Percentiles rank a stretch among this genome's conserved stretches.
Conservation (phyloP, 2,329 filamentous ascomycete genomes). For the Calonectria henricotiae region DNA sequence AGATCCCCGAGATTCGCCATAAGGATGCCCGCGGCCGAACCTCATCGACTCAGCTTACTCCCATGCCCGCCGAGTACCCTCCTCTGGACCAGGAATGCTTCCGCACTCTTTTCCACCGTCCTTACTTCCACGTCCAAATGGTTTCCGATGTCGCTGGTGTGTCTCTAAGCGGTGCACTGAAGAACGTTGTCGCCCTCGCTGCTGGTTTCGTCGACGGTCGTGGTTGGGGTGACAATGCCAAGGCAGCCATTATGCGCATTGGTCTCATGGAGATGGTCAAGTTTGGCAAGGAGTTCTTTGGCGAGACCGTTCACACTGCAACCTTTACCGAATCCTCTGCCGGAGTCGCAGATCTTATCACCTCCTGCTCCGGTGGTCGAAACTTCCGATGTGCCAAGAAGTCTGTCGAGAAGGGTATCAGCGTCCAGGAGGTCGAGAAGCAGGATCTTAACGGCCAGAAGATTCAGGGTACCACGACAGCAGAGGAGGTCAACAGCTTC, state of each 20-base stretch:
- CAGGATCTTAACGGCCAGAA: conserved; percentile 96
- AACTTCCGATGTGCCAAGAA: conserved; percentile 96
- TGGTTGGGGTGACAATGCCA: conserved; percentile 98
- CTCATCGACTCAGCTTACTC: conserved; percentile 80
- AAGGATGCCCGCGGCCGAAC: conserved; percentile 79
- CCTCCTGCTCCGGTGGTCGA: conserved; percentile 90
- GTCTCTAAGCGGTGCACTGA: conserved; percentile 93
- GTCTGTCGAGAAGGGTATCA: conserved; percentile 83
- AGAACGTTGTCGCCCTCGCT: conserved; percentile 96
- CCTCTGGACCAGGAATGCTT: conserved; percentile 89
- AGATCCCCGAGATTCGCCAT: conserved; percentile 75
- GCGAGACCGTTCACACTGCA: conserved; percentile 81
- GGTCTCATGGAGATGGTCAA: conserved; percentile 97
- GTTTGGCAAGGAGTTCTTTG: conserved; percentile 95
- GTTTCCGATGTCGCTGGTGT: conserved; percentile 97
- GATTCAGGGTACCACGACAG: conserved; percentile 93
- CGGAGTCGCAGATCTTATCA: conserved; percentile 96
- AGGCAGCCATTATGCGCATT: conserved; percentile 98
- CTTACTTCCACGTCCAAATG: conserved; percentile 97
- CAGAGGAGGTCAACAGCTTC: conserved; percentile 92
- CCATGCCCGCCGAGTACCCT: conserved; percentile 87
- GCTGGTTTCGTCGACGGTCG: conserved; percentile 96
- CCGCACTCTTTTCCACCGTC: conserved; percentile 91
- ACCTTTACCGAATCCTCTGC: conserved; percentile 99
- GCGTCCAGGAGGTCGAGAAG: conserved; percentile 89